Evolutionary conservation across 768 basidiomycete species (phyloP), one percentile per base, ranked within the genome.

Genomic region (Russula emetica): DNA sequence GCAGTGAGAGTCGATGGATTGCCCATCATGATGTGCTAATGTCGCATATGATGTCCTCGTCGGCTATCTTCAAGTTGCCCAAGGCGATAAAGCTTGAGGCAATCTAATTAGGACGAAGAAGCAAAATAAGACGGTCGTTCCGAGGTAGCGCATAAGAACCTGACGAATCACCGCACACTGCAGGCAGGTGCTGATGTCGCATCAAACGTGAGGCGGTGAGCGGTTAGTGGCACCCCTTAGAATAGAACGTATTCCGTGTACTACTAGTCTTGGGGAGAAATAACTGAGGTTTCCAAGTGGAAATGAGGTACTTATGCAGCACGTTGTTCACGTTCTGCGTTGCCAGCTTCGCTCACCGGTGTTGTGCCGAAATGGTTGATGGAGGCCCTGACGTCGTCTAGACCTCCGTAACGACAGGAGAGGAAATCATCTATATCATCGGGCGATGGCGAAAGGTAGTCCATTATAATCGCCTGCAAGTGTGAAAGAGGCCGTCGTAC

Each of bases 351-450:
- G 45, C 74, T 74, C 18, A 92, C 75, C 0, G 80, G 62, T 8
- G 76, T 76, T 1, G 75, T 61, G 10, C 88, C 85, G 72, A 85
- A 87, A 42, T 77, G 76, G 24, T 79, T 73, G 30, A 90, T 76
- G 67, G 89, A 94, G 3, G 77, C 76, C 51, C 85, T 78, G 44
- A 93, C 79, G 69, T 94, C 91, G 51, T 88, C 84, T 60, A 93
- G 75, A 67, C 96, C 94, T 44, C 94, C 94, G 73, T 92, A 96
- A 72, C 94, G 84, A 72, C 88, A 88, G n/a, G 89, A 81, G 5
- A 95, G 84, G 55, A 95, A 72, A 3, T 96, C 91, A 47, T 91
- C 84, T 40, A 75, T 76, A 24, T 88, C 83, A 55, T 86, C 84
- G 4, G 20, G 38, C 1, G 70, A 53, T 13, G 74, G 70, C 11